Evolutionary conservation across 441 rosid genomes (phyloP).

Genomic region (Adansonia gregorii): DNA sequence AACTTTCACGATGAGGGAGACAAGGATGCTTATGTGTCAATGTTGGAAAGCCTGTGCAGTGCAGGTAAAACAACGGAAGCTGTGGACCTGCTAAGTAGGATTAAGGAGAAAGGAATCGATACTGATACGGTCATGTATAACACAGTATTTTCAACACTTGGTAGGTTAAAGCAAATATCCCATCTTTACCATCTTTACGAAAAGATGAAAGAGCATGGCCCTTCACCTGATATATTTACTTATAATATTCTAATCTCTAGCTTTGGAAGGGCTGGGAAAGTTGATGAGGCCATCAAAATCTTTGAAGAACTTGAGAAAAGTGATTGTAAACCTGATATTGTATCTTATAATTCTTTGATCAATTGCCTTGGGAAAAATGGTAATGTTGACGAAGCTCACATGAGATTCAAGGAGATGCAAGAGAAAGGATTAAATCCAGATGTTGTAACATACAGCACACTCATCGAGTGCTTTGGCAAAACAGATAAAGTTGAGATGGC

Average conservation of each 20-base stretch:
- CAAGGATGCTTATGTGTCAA: slow-evolving; percentile 65
- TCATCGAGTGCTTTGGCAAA: slow-evolving; percentile 95
- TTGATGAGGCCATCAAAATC: slow-evolving; percentile 61
- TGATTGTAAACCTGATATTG: slow-evolving; percentile 67
- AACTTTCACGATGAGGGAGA: slow-evolving; percentile 79
- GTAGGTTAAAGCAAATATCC: slow-evolving; percentile 70
- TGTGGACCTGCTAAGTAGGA: slow-evolving; percentile 66
- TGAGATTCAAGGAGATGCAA: slow-evolving; percentile 89
- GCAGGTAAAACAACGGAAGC: slow-evolving; percentile 87
- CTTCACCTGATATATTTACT: slow-evolving; percentile 72
- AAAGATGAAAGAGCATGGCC: slow-evolving; percentile 78
- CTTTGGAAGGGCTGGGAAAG: slow-evolving; percentile 75
- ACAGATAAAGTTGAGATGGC: slow-evolving; percentile 92
- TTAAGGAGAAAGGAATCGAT: slow-evolving; percentile 73
- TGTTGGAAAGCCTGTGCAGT: slow-evolving; percentile 76
- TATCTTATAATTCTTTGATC: slow-evolving; percentile 87
- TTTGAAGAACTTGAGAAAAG: slow-evolving; percentile 87
- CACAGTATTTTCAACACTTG: slow-evolving; percentile 68
- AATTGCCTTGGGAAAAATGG: slow-evolving; percentile 94
- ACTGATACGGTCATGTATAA: slow-evolving; percentile 80
- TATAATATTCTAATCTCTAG: slow-evolving; percentile 85
- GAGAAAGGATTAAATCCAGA: slow-evolving; percentile 87
- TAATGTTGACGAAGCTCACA: slow-evolving; percentile 92
- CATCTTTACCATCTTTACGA: slow-evolving; percentile 74
- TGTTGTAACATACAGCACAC: slow-evolving; percentile 88